phyloP scores from a whole-genome alignment of 257 asterid genomes.

The Nicotiana tabacum region DNA sequence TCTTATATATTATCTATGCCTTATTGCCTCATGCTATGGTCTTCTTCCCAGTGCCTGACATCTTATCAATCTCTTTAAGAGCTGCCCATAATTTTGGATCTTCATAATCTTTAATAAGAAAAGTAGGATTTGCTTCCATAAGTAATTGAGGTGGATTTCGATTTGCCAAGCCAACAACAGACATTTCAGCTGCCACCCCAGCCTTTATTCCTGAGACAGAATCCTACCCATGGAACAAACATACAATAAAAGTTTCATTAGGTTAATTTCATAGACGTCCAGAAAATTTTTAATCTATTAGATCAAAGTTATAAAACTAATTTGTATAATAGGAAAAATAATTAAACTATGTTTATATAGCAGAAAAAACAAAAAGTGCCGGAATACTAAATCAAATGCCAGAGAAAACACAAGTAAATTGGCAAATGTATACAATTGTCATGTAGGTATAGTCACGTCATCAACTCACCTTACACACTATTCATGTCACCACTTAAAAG shows the following conservation, averaged over 20 bases:
- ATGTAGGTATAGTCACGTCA: background rate
- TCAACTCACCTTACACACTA: background rate
- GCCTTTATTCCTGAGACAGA: conserved; percentile 88
- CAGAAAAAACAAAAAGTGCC: background rate
- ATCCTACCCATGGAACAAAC: conserved; percentile 41
- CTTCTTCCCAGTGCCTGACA: conserved; percentile 1
- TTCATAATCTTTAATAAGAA: conserved; percentile 75
- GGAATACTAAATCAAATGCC: background rate
- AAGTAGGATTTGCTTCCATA: conserved; percentile 61
- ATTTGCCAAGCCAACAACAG: conserved; percentile 71
- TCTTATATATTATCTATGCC: background rate
- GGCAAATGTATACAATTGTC: no score
- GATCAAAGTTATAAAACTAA: background rate
- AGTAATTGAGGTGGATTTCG: conserved; percentile 62
- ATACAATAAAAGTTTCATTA: no score
- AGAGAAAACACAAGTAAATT: background rate
- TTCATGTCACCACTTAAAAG: background rate
- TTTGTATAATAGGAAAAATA: no score
- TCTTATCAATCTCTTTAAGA: conserved; percentile 57
- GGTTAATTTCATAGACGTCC: background rate
- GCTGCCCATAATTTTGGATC: conserved; percentile 77
- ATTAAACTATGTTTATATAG: background rate
- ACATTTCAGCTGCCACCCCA: conserved; percentile 87
- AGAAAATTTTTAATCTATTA: no score
- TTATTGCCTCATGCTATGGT: conserved; percentile 12